phyloP scores from a whole-genome alignment of 345 rosid genomes.

The Eucalyptus polyanthemos region DNA sequence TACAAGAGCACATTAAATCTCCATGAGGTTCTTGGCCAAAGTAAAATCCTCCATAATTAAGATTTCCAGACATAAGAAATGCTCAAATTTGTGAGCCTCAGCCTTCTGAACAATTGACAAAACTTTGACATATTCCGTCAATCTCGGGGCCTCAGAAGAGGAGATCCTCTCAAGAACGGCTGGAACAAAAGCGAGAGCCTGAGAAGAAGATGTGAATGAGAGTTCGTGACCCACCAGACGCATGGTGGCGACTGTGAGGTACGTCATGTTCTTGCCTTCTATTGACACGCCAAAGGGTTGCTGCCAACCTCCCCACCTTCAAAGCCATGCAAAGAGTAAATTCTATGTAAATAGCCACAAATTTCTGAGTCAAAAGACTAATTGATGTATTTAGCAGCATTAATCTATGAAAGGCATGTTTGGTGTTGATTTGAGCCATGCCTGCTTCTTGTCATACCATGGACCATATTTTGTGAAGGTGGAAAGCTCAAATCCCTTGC shows the following conservation, averaged over 20 bases:
- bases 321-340: neutral
- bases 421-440: neutral
- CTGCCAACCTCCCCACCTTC: slow-evolving; percentile 15
- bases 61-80: neutral
- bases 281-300: neutral
- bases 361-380: neutral
- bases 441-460: neutral
- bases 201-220: slow-evolving; percentile 11
- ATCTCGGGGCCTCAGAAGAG: neutral
- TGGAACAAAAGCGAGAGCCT: slow-evolving; percentile 2
- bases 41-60: neutral
- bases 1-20: neutral
- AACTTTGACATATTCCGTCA: neutral
- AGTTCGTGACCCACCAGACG: slow-evolving; percentile 13
- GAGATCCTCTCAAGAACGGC: slow-evolving; percentile 4
- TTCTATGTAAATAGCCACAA: neutral
- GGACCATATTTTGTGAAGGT: neutral
- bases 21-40: neutral
- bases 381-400: neutral
- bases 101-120: neutral
- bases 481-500: slow-evolving; percentile 11
- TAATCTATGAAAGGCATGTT: neutral
- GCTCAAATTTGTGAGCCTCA: too few relatives aligned
- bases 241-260: slow-evolving; percentile 1
- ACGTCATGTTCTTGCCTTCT: neutral